Conservation (phyloP, 768 basidiomycete species). For the Pulveroboletus sp. region DNA sequence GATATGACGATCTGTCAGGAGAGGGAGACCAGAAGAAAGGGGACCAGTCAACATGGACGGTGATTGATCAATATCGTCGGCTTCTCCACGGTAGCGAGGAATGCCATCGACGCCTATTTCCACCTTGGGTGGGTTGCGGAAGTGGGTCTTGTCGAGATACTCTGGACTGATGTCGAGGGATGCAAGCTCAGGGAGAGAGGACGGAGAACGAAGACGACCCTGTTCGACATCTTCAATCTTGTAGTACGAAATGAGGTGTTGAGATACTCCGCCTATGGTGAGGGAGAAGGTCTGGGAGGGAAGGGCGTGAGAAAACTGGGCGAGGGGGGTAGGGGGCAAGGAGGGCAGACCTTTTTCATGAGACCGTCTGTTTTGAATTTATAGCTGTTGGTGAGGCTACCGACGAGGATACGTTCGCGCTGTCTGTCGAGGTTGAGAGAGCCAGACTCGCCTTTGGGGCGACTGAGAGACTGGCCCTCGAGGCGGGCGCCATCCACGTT, state of each 20-base stretch:
- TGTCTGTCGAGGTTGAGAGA: slow-evolving; percentile 56
- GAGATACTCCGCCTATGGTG: slow-evolving; percentile 75
- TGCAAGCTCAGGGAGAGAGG: slow-evolving; percentile 81
- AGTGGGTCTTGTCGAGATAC: slow-evolving; percentile 87
- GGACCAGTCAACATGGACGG: slow-evolving; percentile 38
- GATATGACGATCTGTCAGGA: slow-evolving; percentile 44
- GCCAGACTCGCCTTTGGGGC: slow-evolving; percentile 53
- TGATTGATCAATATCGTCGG: slow-evolving; percentile 60
- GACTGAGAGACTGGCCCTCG: slow-evolving; percentile 49
- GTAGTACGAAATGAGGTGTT: slow-evolving; percentile 95
- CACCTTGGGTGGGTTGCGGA: slow-evolving; percentile 85
- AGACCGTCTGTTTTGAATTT: slow-evolving; percentile 91
- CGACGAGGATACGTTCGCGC: slow-evolving; percentile 78
- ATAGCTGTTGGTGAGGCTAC: slow-evolving; percentile 88
- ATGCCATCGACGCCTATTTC: slow-evolving; percentile 81
- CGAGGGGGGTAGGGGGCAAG: slow-evolving; percentile 1
- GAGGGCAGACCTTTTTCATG: slow-evolving; percentile 85
- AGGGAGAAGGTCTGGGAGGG: slow-evolving; percentile 79
- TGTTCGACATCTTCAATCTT: slow-evolving; percentile 85
- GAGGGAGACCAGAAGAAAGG: slow-evolving; percentile 43
- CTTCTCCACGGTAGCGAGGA: slow-evolving; percentile 77
- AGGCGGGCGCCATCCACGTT: slow-evolving; percentile 29
- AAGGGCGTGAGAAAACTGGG: slow-evolving; percentile 27
- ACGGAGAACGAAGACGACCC: slow-evolving; percentile 84
- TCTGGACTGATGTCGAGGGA: slow-evolving; percentile 82